Base-by-base conservation (phyloP, 805 yeast species). In the Schizosaccharomyces japonicus region DNA sequence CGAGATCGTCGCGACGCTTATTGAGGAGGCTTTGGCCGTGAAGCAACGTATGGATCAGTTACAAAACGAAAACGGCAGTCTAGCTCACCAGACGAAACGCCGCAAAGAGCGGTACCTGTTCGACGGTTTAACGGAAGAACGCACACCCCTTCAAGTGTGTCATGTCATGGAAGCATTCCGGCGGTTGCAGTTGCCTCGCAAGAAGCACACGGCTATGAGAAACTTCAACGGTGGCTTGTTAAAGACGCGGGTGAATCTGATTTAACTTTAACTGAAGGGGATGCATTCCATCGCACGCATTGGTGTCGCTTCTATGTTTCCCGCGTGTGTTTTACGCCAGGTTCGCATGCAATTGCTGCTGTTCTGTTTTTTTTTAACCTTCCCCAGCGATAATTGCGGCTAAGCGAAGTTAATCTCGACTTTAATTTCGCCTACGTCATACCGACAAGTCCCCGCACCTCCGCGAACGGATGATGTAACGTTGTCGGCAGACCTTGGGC, bases 161-260 rank as follows among this genome's bases (percentile, higher is more conserved):
- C 94, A 85, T 60, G 76, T 85, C 8, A 76, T 77, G 50, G 94
- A 83, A 57, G 95, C 95, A 0, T 83, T 90, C 84, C 66, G 95
- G 56, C 63, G 78, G 48, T 60, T 82, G 39, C 95, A 84, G 59
- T 62, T 66, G 1, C 63, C 63, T 1, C 68, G 69, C 40, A 72
- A 71, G 55, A 70, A 67, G 44, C 77, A 73, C 52, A 73, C 70
- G 50, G 78, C 90, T 1, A 58, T 76, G 39, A 67, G 83, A 50
- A 75, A 78, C 48, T 82, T 77, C 59, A 71, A 75, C 29, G 94
- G 84, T 10, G 83, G 84, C 1, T 62, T 72, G 51, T 63, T 76
- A 36, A 66, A 64, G 51, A 62, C 72, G 26, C 17, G 36, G 10
- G 42, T 26, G 10, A 15, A 23, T 39, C 25, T 47, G 28, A 44